These are phyloP conservation scores for Miamiensis avidus DNA, from an alignment of 169 alveolate species.

Conservation along the genomic window DNA sequence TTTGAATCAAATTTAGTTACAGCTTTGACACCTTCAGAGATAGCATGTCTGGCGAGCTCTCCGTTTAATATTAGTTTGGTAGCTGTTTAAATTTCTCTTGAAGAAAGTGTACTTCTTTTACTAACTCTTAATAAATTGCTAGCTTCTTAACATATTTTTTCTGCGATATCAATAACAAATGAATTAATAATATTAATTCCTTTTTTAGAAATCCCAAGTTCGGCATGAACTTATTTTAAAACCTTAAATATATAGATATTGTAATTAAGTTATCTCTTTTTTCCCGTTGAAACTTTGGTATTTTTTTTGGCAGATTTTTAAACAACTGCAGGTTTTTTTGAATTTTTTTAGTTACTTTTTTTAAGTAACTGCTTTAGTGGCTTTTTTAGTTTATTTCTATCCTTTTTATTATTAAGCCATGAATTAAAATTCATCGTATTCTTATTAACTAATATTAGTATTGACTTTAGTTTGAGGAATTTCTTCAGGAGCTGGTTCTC, in stretches of 20 bases:
- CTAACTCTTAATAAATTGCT: neutral
- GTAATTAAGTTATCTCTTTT: neutral
- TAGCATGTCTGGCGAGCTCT: conserved; percentile 18
- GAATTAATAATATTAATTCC: conserved; percentile 5
- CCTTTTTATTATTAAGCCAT: too few relatives aligned
- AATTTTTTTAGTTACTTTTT: too few relatives aligned
- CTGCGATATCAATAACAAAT: neutral
- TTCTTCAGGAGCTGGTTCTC: neutral
- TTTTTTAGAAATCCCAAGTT: conserved; percentile 1
- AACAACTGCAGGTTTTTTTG: neutral
- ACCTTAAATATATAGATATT: neutral
- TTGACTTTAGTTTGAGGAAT: neutral
- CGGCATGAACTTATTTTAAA: conserved; percentile 15
- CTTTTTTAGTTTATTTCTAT: too few relatives aligned
- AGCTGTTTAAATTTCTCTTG: conserved; percentile 5
- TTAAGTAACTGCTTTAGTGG: neutral
- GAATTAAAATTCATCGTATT: neutral
- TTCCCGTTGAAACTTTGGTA: neutral
- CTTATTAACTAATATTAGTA: neutral
- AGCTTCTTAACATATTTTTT: conserved; percentile 9
- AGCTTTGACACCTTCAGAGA: conserved; percentile 8
- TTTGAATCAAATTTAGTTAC: neutral
- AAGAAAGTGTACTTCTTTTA: neutral
- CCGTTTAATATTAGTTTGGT: conserved; percentile 1
- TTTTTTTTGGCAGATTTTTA: too few relatives aligned